Evolutionary conservation across 768 basidiomycete species (phyloP).

Genomic region (Xerocomellus intermedius): DNA sequence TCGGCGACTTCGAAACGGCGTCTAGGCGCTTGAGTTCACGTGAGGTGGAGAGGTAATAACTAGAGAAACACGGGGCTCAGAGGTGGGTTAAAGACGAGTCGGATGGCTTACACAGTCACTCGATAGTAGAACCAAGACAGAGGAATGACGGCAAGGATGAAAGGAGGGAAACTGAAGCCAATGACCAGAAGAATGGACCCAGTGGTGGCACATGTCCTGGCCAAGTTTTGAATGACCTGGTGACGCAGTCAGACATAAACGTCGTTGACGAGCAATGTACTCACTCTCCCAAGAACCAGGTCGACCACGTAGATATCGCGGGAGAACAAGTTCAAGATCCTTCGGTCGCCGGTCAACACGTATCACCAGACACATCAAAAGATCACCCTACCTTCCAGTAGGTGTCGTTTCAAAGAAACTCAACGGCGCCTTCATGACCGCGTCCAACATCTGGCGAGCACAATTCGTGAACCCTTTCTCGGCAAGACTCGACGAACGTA

Average conservation of each 20-base stretch:
- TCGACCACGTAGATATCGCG: slow-evolving; percentile 87
- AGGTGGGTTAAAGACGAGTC: not conserved
- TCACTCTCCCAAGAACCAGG: slow-evolving; percentile 68
- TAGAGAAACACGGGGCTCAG: slow-evolving; percentile 26
- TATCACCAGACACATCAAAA: not conserved
- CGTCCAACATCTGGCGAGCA: slow-evolving; percentile 63
- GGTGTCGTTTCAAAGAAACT: slow-evolving; percentile 92
- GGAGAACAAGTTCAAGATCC: slow-evolving; percentile 88
- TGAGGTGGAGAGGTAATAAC: slow-evolving; percentile 85
- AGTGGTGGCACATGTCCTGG: slow-evolving; percentile 60
- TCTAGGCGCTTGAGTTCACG: slow-evolving; percentile 88
- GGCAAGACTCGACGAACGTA: slow-evolving; percentile 32
- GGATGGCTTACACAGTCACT: slow-evolving; percentile 67
- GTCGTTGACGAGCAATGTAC: not conserved
- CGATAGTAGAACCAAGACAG: slow-evolving; percentile 75
- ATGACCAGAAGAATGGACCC: slow-evolving; percentile 71
- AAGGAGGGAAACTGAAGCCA: slow-evolving; percentile 76
- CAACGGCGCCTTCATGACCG: slow-evolving; percentile 80
- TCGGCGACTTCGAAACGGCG: slow-evolving; percentile 85
- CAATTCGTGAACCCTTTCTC: not conserved
- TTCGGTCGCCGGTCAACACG: slow-evolving; percentile 22
- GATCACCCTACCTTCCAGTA: slow-evolving; percentile 59
- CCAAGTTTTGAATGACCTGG: slow-evolving; percentile 62
- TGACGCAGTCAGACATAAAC: not conserved
- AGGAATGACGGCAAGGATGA: slow-evolving; percentile 73